phyloP scores from a whole-genome alignment of 2,329 filamentous ascomycete genomes.

The Thermoascus crustaceus region DNA sequence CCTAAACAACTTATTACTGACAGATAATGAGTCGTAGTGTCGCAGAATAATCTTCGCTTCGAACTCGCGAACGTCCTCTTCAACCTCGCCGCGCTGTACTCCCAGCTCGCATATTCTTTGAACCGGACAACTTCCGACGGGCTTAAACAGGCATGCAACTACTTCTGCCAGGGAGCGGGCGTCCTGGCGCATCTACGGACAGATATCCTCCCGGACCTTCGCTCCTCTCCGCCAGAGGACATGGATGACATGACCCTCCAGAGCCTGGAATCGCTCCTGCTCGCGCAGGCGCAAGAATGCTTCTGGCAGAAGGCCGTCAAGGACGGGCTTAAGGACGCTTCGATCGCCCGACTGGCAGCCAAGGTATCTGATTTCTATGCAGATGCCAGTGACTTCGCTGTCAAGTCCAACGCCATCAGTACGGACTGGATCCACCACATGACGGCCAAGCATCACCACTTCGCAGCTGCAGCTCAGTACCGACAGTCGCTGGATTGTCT shows the following conservation, averaged over 20 bases:
- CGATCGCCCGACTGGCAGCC: conserved; percentile 83
- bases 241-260: conserved; percentile 87
- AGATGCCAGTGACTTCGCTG: conserved; percentile 71
- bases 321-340: conserved; percentile 84
- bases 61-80: conserved; percentile 89
- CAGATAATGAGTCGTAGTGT: conserved; percentile 28
- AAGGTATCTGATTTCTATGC: conserved; percentile 88
- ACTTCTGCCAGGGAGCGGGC: conserved; percentile 81
- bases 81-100: conserved; percentile 89
- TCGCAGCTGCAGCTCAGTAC: conserved; percentile 91
- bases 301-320: conserved; percentile 98
- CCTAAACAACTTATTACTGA: background rate
- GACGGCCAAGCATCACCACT: conserved; percentile 94
- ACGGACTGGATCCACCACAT: conserved; percentile 97
- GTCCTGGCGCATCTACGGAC: conserved; percentile 71
- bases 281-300: conserved; percentile 93
- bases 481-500: conserved; percentile 82
- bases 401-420: conserved; percentile 82
- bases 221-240: conserved; percentile 79
- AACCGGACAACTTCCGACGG: conserved; percentile 73
- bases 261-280: conserved; percentile 70
- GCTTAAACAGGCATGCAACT: conserved; percentile 78
- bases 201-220: conserved; percentile 71
- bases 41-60: conserved; percentile 62
- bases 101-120: conserved; percentile 75